Conservation (phyloP, 139 green algal species). For the Haematococcus lacustris region DNA sequence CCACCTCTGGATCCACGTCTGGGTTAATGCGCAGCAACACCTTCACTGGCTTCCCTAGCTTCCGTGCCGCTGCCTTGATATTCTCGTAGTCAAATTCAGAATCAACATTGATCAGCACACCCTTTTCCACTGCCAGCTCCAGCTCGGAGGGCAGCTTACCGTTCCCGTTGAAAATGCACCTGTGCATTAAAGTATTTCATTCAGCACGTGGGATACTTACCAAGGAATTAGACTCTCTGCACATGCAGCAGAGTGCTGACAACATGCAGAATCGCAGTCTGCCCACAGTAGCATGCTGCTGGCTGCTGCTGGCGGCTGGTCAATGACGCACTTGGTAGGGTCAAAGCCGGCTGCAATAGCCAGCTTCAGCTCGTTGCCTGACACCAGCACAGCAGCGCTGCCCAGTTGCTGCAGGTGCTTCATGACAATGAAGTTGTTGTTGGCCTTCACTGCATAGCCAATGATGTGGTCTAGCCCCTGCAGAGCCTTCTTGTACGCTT, state of each 20-base stretch:
- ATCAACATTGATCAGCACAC: constrained; percentile 92
- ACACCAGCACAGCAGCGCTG: constrained; percentile 86
- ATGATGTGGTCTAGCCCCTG: constrained; percentile 82
- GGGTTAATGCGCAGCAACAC: constrained; percentile 96
- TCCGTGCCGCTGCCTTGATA: constrained; percentile 56
- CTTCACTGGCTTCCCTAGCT: constrained; percentile 52
- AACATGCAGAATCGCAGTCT: too few species aligned
- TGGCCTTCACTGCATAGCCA: constrained; percentile 94
- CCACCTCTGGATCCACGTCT: constrained; percentile 81
- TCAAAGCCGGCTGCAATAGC: constrained; percentile 86
- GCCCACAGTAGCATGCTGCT: too few species aligned
- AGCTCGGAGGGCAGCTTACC: constrained; percentile 93
- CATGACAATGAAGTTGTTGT: constrained; percentile 96
- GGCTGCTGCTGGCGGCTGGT: too few species aligned
- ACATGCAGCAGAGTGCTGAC: background rate
- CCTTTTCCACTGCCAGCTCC: constrained; percentile 73
- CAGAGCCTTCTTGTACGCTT: constrained; percentile 79
- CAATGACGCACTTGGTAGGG: constrained; percentile 58
- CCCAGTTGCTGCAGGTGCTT: constrained; percentile 60
- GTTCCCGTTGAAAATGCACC: constrained; percentile 83
- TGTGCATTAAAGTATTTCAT: constrained; percentile 1
- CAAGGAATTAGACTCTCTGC: background rate
- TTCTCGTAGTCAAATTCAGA: constrained; percentile 93
- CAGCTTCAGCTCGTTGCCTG: constrained; percentile 89
- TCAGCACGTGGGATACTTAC: background rate